phyloP scores from a whole-genome alignment of 805 yeast genomes.

The Yarrowia yakushimensis region DNA sequence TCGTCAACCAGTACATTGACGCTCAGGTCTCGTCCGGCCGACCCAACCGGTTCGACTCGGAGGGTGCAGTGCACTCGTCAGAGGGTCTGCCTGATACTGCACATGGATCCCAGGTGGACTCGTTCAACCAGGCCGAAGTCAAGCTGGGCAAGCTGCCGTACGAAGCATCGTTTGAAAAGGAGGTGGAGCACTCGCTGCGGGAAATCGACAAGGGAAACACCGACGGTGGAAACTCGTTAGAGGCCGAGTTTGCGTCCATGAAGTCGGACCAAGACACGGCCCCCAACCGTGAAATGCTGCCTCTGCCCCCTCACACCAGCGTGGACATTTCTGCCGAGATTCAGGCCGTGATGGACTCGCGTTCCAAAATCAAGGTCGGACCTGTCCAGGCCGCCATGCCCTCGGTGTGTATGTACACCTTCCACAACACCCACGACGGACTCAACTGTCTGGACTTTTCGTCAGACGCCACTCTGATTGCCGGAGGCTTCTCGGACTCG shows the following conservation, averaged over 20 bases:
- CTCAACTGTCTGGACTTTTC: slow-evolving; percentile 84
- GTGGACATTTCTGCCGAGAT: slow-evolving; percentile 78
- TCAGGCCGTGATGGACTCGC: slow-evolving; percentile 72
- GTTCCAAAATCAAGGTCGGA: slow-evolving; percentile 67
- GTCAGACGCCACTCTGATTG: slow-evolving; percentile 79
- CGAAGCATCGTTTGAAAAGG: slow-evolving; percentile 80
- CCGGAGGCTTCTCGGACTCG: slow-evolving; percentile 93
- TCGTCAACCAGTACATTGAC: slow-evolving; percentile 78
- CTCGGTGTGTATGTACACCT: slow-evolving; percentile 95
- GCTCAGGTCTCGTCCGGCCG: slow-evolving; percentile 38
- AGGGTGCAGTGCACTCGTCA: slow-evolving; percentile 43
- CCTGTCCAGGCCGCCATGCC: slow-evolving; percentile 73
- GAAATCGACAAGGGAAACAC: slow-evolving; percentile 54
- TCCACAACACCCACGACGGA: slow-evolving; percentile 89
- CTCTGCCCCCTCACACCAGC: slow-evolving; percentile 80
- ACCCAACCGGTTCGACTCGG: slow-evolving; percentile 37
- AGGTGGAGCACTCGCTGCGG: slow-evolving; percentile 77
- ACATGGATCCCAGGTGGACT: slow-evolving; percentile 46
- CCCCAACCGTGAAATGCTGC: slow-evolving; percentile 71
- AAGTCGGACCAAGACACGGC: slow-evolving; percentile 48
- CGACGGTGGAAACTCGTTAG: slow-evolving; percentile 42
- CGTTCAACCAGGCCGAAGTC: slow-evolving; percentile 67
- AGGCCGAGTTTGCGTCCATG: slow-evolving; percentile 63
- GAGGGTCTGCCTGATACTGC: slow-evolving; percentile 40
- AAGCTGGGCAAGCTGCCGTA: slow-evolving; percentile 80